Evolutionary conservation across 1,139 yeast species (phyloP), one percentile per base, ranked within the genome.

Genomic region (Yamadazyma jaroonii): DNA sequence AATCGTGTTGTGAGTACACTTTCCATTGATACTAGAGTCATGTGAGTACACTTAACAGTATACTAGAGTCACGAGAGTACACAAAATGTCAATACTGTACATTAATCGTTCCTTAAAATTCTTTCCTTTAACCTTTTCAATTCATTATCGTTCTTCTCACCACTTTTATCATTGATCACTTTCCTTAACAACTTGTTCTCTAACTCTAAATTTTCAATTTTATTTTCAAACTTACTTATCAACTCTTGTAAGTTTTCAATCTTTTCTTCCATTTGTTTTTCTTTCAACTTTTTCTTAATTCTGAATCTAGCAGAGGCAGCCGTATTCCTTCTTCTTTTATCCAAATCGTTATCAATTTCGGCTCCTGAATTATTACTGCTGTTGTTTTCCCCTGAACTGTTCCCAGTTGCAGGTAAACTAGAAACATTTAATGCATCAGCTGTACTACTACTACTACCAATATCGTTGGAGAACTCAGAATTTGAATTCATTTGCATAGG

Each of bases 151-250:
- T 65, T 57, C 46, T 67, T 64, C 36, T 68, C 69, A 39, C 63
- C 61, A 2, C 76, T 74, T 54, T 74, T 81, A 52, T 84, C 92
- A 27, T 82, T 81, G 9, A 77, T 67, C 48, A 77, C 57, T 45
- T 66, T 68, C 53, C 69, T 72, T 42, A 76, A 70, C 63, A 92
- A 73, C 53, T 79, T 78, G 67, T 88, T 88, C 61, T 88, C 96
- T 84, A 84, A 81, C 60, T 87, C 94, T 45, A 75, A 54, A 25
- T 73, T 65, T 50, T 65, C 66, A 45, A 76, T 62, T 45, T 66
- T 68, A 48, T 62, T 61, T 46, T 74, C 77, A 45, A 73, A 65
- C 8, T 43, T 41, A 14, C 49, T 49, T 25, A 75, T 67, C 41
- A 58, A 59, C 21, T 63, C 71, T 46, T 68, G 68, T 43, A 78